Conservation (phyloP, 106 monocot genomes). For the Amphibolis antarctica region DNA sequence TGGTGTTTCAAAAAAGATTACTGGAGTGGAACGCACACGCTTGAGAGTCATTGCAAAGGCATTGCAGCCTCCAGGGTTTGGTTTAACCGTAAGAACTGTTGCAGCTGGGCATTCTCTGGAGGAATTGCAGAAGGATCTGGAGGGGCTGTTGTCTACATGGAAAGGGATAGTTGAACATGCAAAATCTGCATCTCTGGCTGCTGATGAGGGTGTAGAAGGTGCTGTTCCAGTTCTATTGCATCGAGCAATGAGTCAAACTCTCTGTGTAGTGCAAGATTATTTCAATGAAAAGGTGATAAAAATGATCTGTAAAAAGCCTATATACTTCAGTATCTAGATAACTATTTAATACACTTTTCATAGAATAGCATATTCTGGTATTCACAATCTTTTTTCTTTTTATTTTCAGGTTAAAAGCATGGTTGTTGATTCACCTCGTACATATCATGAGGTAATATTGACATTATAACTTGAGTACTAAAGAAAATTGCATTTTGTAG, state of each 20-base stretch:
- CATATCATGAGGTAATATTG: conserved; percentile 70
- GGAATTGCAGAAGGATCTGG: conserved; percentile 86
- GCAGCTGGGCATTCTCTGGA: conserved; percentile 79
- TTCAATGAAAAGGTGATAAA: conserved; percentile 82
- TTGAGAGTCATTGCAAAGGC: conserved; percentile 72
- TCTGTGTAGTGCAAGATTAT: conserved; percentile 90
- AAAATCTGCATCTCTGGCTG: conserved; percentile 84
- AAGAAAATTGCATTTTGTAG: neutral
- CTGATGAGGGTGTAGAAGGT: conserved; percentile 81
- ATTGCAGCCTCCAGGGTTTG: conserved; percentile 66
- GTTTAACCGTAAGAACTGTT: conserved; percentile 80
- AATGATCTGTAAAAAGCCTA: neutral
- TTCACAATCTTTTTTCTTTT: neutral
- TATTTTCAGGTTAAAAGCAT: conserved; percentile 63
- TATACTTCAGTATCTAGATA: neutral
- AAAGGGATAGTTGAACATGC: conserved; percentile 83
- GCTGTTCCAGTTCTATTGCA: conserved; percentile 83
- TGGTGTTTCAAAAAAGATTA: conserved; percentile 89
- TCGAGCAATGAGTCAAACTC: conserved; percentile 84
- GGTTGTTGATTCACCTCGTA: conserved; percentile 87
- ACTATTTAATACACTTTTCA: neutral
- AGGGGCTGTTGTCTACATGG: conserved; percentile 70
- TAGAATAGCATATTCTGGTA: no score
- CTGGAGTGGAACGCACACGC: conserved; percentile 62
- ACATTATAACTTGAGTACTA: neutral